Base-by-base conservation (phyloP, 352 stramenopile genomes). In the Phytophthora macrochlamydospora region DNA sequence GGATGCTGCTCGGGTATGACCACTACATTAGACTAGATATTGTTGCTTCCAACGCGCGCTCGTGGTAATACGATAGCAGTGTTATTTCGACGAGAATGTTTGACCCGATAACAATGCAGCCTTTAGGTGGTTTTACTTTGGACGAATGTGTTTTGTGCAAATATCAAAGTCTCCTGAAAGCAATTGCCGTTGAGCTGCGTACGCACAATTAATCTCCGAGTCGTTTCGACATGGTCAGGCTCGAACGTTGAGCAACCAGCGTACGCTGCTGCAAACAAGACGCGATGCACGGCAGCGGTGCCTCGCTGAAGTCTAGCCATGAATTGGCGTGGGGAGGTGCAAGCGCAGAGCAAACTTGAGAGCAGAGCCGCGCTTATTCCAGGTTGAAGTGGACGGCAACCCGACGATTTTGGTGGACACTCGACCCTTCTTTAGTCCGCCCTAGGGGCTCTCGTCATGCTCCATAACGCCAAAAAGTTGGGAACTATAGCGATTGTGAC, bases 311-410 rank as follows among this genome's bases (percentile, higher is more conserved):
- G 13, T 49, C 30, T 24, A 61, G 51, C 37, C 51, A 30, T 35
- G 9, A 24, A 50, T 54, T 29, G 18, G 31, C 48, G 31, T 53
- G 42, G 53, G 43, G 40, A 28, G 46, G 55, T 65, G 62, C 50
- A 48, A 54, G 33, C 42, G 46, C 11, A 64, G 38, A 67, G 30
- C 24, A 51, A 66, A 57, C 40, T 14, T 8, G 44, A 43, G 52
- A 64, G 65, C 51, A 68, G 58, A 72, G 48, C 52, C 65, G 45
- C 32, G 56, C 18, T 56, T 12, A 70, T 65, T 42, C 62, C 62
- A 65, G 58, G 49, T 64, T 72, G 52, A 72, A 68, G 52, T 42
- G 46, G n/a, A 35, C 40, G 28, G 46, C 53, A 64, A 64, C 48
- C 30, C 29, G 18, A 61, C 62, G 56, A 65, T 18, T 29, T 42